Conservation (phyloP, 2,329 filamentous ascomycete genomes). For the Chrysosporium keratinophilum region DNA sequence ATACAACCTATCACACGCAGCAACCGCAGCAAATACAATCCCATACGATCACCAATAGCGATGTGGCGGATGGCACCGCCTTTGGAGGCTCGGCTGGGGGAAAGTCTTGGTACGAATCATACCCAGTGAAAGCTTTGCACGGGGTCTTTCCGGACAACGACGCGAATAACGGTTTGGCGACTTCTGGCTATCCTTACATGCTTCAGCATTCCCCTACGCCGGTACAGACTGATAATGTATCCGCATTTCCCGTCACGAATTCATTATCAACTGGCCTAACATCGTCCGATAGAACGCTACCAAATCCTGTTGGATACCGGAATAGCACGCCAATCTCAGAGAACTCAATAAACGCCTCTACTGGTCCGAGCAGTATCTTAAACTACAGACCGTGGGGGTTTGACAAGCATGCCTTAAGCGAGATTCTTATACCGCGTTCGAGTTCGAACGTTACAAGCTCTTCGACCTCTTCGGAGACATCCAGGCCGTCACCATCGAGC, state of each 20-base stretch:
- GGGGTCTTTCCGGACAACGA: constrained; percentile 7
- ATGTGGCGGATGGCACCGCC: constrained; percentile 18
- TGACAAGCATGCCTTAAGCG: constrained; percentile 3
- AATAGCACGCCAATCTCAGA: constrained; percentile 10
- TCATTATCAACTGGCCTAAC: constrained; percentile 20
- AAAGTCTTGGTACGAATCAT: constrained; percentile 8
- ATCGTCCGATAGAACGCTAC: constrained; percentile 28
- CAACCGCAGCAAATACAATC: constrained; percentile 25
- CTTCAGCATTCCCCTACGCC: constrained; percentile 18
- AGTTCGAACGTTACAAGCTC: constrained; percentile 4
- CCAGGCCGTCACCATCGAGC: constrained; percentile 14
- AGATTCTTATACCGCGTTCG: constrained; percentile 6
- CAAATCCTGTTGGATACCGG: constrained; percentile 25
- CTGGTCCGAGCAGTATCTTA: neutral
- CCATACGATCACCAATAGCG: constrained; percentile 29
- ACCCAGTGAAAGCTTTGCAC: neutral
- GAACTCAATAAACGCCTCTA: neutral
- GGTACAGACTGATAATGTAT: constrained; percentile 21
- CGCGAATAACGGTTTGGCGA: neutral
- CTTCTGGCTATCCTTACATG: constrained; percentile 23
- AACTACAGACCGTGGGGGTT: constrained; percentile 7
- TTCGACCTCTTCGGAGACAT: constrained; percentile 4
- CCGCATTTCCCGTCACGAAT: constrained; percentile 20
- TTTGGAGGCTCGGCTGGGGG: neutral
- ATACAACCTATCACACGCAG: constrained; percentile 26